Evolutionary conservation across 2,329 filamentous ascomycete species (phyloP).

Genomic region (Neonectria hederae): DNA sequence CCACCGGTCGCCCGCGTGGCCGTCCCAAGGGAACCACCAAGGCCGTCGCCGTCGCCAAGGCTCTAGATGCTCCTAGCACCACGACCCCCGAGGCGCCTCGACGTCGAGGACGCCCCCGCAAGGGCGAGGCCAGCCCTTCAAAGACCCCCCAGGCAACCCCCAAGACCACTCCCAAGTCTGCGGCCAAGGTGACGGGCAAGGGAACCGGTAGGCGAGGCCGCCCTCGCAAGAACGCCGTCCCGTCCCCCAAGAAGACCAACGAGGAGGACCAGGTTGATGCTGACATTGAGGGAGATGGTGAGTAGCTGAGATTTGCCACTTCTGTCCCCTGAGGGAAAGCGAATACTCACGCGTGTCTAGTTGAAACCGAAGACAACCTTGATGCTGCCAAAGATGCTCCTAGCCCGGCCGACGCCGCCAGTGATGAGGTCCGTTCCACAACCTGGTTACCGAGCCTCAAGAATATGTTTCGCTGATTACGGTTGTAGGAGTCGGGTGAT

Average conservation of each 20-base stretch:
- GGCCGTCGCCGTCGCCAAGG: slow-evolving; percentile 22
- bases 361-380: slow-evolving; percentile 33
- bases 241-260: slow-evolving; percentile 38
- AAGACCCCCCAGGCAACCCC: slow-evolving; percentile 23
- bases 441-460: slow-evolving; percentile 34
- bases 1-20: slow-evolving; percentile 58
- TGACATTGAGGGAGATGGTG: slow-evolving; percentile 23
- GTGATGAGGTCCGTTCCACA: slow-evolving; percentile 43
- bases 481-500: slow-evolving; percentile 33
- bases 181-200: neutral
- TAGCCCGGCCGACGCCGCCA: slow-evolving; percentile 15
- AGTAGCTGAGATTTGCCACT: slow-evolving; percentile 1
- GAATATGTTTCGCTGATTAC: slow-evolving; percentile 43
- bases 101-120: slow-evolving; percentile 46
- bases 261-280: slow-evolving; percentile 25
- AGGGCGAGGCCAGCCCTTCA: slow-evolving; percentile 32
- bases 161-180: slow-evolving; percentile 33
- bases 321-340: slow-evolving; percentile 11
- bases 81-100: slow-evolving; percentile 28
- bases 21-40: slow-evolving; percentile 54
- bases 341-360: slow-evolving; percentile 14
- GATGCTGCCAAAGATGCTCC: slow-evolving; percentile 24
- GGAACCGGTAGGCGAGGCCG: slow-evolving; percentile 40
- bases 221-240: slow-evolving; percentile 42
- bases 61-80: slow-evolving; percentile 8